Evolutionary conservation across 2,329 filamentous ascomycete genomes (phyloP).

Genomic region (Xylaria polymorpha): DNA sequence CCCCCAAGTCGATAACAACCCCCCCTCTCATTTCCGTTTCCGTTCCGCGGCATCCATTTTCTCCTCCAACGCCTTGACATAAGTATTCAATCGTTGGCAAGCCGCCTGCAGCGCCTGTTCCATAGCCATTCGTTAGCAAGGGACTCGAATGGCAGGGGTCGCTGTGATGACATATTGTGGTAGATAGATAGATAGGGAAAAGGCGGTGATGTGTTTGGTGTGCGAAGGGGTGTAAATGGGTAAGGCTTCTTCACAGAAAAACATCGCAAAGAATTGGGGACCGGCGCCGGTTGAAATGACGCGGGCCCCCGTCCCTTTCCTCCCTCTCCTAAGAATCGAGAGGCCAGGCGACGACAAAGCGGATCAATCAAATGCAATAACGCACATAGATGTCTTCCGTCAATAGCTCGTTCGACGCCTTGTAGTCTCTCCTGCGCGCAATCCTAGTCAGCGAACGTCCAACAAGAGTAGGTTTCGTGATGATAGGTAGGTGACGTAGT

Average conservation of each 20-base stretch:
- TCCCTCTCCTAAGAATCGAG: constrained; percentile 26
- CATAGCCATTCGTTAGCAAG: constrained; percentile 31
- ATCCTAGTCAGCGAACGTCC: constrained; percentile 37
- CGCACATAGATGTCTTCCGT: constrained; percentile 96
- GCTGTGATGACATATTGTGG: constrained; percentile 5
- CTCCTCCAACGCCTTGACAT: constrained; percentile 84
- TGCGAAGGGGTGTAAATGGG: constrained; percentile 21
- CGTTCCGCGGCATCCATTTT: constrained; percentile 74
- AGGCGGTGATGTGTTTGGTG: constrained; percentile 15
- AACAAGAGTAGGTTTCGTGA: neutral
- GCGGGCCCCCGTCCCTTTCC: constrained; percentile 29
- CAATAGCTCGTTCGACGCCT: constrained; percentile 90
- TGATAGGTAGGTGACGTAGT: neutral
- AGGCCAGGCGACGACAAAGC: constrained; percentile 39
- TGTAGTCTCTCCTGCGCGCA: constrained; percentile 77
- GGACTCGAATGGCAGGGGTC: constrained; percentile 10
- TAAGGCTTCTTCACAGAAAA: constrained; percentile 43
- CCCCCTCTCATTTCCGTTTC: constrained; percentile 71
- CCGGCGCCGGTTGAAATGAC: constrained; percentile 23
- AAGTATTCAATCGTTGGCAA: constrained; percentile 85
- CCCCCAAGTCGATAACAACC: neutral
- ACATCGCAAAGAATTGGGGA: constrained; percentile 40
- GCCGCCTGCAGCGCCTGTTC: constrained; percentile 84
- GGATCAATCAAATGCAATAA: constrained; percentile 57
- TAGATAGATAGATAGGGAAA: neutral